Evolutionary conservation across 768 basidiomycete species (phyloP).

Genomic region (Lactarius evosmus): DNA sequence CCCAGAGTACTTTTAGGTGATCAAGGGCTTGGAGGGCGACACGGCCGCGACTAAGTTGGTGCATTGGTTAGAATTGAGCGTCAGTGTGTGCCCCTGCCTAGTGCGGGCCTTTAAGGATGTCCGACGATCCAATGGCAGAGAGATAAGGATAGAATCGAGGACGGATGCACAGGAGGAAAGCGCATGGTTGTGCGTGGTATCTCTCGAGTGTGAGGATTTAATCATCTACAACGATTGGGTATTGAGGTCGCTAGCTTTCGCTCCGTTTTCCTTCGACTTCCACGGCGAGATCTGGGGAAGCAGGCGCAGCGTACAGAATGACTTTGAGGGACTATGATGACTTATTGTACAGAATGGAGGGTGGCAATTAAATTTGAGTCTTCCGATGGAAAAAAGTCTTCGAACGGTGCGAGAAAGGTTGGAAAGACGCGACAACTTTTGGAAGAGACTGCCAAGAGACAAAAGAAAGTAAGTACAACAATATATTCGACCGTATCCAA

Average conservation of each 20-base stretch:
- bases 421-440: neutral
- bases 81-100: conserved; percentile 73
- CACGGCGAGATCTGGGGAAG: conserved; percentile 51
- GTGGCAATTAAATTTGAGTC: conserved; percentile 60
- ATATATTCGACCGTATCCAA: neutral
- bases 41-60: conserved; percentile 93
- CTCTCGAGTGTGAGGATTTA: conserved; percentile 98
- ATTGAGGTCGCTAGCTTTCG: conserved; percentile 36
- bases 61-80: conserved; percentile 94
- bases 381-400: conserved; percentile 33
- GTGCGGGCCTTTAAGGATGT: conserved; percentile 64
- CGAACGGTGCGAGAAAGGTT: conserved; percentile 22
- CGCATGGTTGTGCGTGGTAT: conserved; percentile 91
- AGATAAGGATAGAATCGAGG: neutral
- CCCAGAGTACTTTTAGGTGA: conserved; percentile 94
- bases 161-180: conserved; percentile 17
- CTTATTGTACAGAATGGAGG: conserved; percentile 52
- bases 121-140: conserved; percentile 76
- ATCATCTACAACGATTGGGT: conserved; percentile 82
- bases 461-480: too few relatives aligned
- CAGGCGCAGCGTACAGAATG: conserved; percentile 53
- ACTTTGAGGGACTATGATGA: conserved; percentile 65
- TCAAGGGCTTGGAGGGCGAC: conserved; percentile 64
- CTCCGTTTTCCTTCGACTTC: conserved; percentile 42
- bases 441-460: too few relatives aligned